Evolutionary conservation across 1,139 yeast species (phyloP).

Genomic region (Nakaseomyces kungkrabaensis): DNA sequence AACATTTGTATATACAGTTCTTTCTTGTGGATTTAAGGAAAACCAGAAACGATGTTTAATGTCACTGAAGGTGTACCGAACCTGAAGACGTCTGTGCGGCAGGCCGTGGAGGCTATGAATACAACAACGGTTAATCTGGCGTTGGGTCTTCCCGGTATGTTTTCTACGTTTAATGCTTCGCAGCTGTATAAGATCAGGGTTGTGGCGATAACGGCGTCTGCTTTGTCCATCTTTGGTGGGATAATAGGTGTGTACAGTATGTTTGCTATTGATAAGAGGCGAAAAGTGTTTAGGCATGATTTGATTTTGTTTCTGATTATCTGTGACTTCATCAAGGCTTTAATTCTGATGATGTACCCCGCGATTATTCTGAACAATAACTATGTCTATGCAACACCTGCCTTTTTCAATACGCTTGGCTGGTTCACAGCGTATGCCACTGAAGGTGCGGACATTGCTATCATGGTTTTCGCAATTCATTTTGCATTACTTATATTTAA

Average conservation of each 20-base stretch:
- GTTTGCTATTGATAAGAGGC: slow-evolving; percentile 50
- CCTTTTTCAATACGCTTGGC: slow-evolving; percentile 66
- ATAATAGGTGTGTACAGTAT: slow-evolving; percentile 44
- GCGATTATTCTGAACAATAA: slow-evolving; percentile 37
- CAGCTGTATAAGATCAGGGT: slow-evolving; percentile 34
- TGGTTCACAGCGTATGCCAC: slow-evolving; percentile 75
- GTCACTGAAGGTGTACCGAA: background rate
- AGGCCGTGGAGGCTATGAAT: slow-evolving; percentile 8
- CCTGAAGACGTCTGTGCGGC: slow-evolving; percentile 3
- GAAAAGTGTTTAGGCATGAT: slow-evolving; percentile 60
- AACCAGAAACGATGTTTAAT: background rate
- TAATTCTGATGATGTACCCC: slow-evolving; percentile 63
- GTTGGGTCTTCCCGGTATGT: slow-evolving; percentile 29
- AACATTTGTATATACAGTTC: too few species aligned
- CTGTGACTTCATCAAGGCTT: slow-evolving; percentile 69
- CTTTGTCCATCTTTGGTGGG: slow-evolving; percentile 48
- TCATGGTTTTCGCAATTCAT: slow-evolving; percentile 73
- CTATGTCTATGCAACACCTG: slow-evolving; percentile 42
- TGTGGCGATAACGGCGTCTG: slow-evolving; percentile 48
- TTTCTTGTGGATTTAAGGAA: too few species aligned
- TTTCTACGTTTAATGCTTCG: slow-evolving; percentile 19
- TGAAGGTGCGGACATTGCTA: slow-evolving; percentile 84
- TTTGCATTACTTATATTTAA: slow-evolving; percentile 64
- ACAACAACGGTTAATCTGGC: slow-evolving; percentile 27
- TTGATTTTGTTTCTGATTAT: slow-evolving; percentile 56